Evolutionary conservation across 2,329 filamentous ascomycete genomes (phyloP).

Genomic region (Phaeomoniella chlamydospora): DNA sequence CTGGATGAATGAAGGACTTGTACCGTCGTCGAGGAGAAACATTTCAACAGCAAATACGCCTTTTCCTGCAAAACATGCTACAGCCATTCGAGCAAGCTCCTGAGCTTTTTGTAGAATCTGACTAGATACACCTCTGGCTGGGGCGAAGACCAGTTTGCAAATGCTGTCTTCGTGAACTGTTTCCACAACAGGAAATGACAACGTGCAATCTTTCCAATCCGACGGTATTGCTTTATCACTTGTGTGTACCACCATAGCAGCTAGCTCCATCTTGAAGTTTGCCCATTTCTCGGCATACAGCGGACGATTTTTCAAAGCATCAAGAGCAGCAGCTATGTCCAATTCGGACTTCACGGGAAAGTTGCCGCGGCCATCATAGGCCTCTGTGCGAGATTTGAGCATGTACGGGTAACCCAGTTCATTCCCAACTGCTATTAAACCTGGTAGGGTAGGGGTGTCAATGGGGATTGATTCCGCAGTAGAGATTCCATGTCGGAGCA

Average conservation of each 20-base stretch:
- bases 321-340: constrained; percentile 51
- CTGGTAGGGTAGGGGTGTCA: constrained; percentile 31
- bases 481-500: constrained; percentile 47
- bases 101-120: constrained; percentile 52
- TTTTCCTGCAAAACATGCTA: constrained; percentile 68
- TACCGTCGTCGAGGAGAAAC: constrained; percentile 61
- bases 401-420: constrained; percentile 65
- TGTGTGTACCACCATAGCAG: constrained; percentile 89
- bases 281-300: constrained; percentile 87
- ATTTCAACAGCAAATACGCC: constrained; percentile 95
- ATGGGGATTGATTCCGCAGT: constrained; percentile 54
- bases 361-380: constrained; percentile 67
- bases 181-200: constrained; percentile 82
- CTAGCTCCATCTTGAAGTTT: constrained; percentile 71
- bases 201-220: constrained; percentile 20
- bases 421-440: constrained; percentile 36
- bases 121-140: constrained; percentile 55
- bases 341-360: constrained; percentile 45
- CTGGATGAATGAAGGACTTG: neutral
- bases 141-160: constrained; percentile 82
- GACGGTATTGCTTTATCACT: constrained; percentile 45
- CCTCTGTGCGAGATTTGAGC: constrained; percentile 72
- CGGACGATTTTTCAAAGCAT: constrained; percentile 53
- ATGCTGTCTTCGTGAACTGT: constrained; percentile 92
- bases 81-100: constrained; percentile 62